phyloP scores from a whole-genome alignment of 805 yeast species.

The Saccharomycopsis sp. region DNA sequence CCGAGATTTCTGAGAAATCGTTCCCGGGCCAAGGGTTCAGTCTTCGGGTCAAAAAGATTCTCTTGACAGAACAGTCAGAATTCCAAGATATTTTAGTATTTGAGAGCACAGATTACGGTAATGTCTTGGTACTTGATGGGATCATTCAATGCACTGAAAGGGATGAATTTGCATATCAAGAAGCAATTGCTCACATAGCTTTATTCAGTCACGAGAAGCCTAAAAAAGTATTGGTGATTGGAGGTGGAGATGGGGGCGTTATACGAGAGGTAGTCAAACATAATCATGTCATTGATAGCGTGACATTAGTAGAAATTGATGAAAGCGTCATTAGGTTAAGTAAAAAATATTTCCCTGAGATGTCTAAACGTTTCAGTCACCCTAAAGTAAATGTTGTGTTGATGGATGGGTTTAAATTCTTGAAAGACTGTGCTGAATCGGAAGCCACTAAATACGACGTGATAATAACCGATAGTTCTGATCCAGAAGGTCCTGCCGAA shows the following conservation, averaged over 20 bases:
- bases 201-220: constrained; percentile 73
- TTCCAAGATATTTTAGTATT: constrained; percentile 83
- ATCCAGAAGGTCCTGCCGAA: constrained; percentile 98
- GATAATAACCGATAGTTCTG: constrained; percentile 94
- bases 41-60: constrained; percentile 52
- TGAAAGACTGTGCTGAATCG: constrained; percentile 57
- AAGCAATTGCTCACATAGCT: constrained; percentile 81
- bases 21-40: constrained; percentile 87
- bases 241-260: constrained; percentile 97
- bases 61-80: constrained; percentile 60
- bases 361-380: constrained; percentile 70
- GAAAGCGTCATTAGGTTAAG: constrained; percentile 70
- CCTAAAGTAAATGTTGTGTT: constrained; percentile 87
- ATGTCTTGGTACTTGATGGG: constrained; percentile 84
- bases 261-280: constrained; percentile 82
- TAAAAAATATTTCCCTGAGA: constrained; percentile 64
- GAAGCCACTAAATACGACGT: constrained; percentile 73
- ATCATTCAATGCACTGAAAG: constrained; percentile 86
- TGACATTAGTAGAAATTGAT: constrained; percentile 85
- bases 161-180: constrained; percentile 90
- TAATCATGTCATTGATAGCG: constrained; percentile 47
- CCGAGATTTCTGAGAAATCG: constrained; percentile 35
- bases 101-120: constrained; percentile 70
- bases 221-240: constrained; percentile 72
- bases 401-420: constrained; percentile 97